Conservation (phyloP, 1,284 basidiomycete species). For the Pascua sp. region DNA sequence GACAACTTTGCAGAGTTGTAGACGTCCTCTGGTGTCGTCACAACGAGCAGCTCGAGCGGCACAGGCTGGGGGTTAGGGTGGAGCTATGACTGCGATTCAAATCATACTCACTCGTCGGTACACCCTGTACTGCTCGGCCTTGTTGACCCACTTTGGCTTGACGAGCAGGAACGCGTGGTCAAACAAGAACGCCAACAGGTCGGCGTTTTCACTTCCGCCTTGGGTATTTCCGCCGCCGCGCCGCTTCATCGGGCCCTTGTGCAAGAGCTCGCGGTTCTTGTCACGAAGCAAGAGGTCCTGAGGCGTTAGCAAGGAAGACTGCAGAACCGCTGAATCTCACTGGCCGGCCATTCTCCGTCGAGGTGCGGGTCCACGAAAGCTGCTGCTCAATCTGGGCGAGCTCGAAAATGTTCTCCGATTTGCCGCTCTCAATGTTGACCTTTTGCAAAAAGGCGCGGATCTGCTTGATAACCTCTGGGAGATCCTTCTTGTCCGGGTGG, state of each 20-base stretch:
- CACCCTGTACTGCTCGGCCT: slow-evolving; percentile 84
- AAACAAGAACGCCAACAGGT: slow-evolving; percentile 90
- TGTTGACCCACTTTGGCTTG: slow-evolving; percentile 80
- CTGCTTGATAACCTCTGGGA: slow-evolving; percentile 75
- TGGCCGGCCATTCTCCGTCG: slow-evolving; percentile 52
- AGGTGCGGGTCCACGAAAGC: slow-evolving; percentile 73
- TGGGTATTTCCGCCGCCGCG: slow-evolving; percentile 62
- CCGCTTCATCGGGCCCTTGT: slow-evolving; percentile 90
- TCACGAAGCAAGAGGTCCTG: slow-evolving; percentile 83
- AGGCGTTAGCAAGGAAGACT: slow-evolving; percentile 3
- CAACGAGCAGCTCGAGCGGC: slow-evolving; percentile 85
- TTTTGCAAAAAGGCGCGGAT: slow-evolving; percentile 79
- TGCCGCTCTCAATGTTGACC: slow-evolving; percentile 89
- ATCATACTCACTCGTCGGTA: slow-evolving; percentile 68
- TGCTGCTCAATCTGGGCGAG: slow-evolving; percentile 84
- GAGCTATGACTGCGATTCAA: slow-evolving; percentile 34
- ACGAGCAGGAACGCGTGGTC: slow-evolving; percentile 96
- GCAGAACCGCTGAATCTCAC: slow-evolving; percentile 60
- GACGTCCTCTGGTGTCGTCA: slow-evolving; percentile 74
- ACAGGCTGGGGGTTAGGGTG: slow-evolving; percentile 58
- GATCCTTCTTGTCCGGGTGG: slow-evolving; percentile 74
- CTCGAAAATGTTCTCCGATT: slow-evolving; percentile 90
- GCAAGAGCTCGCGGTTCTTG: slow-evolving; percentile 84
- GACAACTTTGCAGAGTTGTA: slow-evolving; percentile 46
- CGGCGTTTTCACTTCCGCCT: slow-evolving; percentile 65